phyloP scores from a whole-genome alignment of 2,329 filamentous ascomycete genomes.

The Botrytis paeoniae region DNA sequence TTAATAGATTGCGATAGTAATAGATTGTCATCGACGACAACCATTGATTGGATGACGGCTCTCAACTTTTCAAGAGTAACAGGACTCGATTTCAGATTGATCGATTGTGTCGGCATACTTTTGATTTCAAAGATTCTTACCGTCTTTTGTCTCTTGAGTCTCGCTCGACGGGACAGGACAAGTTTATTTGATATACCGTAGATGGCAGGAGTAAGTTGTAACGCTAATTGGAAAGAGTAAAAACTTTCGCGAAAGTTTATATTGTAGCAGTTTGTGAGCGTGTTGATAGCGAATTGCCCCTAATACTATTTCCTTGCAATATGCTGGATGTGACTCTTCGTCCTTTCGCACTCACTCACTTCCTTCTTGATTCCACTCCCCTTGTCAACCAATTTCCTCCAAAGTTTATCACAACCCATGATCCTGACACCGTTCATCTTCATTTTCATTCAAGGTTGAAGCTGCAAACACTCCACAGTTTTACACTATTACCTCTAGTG shows the following conservation, averaged over 20 bases:
- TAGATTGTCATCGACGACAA: background rate
- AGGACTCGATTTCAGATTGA: background rate
- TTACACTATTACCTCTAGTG: background rate
- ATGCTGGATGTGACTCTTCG: background rate
- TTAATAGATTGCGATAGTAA: background rate
- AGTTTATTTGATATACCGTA: background rate
- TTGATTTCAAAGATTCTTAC: background rate
- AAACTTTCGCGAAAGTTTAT: background rate
- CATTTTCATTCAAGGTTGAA: constrained; percentile 1
- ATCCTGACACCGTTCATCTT: background rate
- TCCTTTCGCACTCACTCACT: background rate
- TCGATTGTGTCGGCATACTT: background rate
- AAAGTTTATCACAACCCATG: background rate
- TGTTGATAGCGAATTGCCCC: background rate
- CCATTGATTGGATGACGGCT: background rate
- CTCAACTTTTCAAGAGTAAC: background rate
- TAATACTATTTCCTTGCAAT: background rate
- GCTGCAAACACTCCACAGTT: background rate
- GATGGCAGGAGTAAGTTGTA: background rate
- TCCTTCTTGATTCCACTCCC: background rate
- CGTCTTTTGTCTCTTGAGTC: background rate
- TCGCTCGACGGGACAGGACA: background rate
- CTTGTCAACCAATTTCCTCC: background rate
- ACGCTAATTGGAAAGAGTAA: background rate
- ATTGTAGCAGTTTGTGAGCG: background rate